Base-by-base conservation (phyloP, 2,329 filamentous ascomycete genomes). In the Apiospora pterosperma region DNA sequence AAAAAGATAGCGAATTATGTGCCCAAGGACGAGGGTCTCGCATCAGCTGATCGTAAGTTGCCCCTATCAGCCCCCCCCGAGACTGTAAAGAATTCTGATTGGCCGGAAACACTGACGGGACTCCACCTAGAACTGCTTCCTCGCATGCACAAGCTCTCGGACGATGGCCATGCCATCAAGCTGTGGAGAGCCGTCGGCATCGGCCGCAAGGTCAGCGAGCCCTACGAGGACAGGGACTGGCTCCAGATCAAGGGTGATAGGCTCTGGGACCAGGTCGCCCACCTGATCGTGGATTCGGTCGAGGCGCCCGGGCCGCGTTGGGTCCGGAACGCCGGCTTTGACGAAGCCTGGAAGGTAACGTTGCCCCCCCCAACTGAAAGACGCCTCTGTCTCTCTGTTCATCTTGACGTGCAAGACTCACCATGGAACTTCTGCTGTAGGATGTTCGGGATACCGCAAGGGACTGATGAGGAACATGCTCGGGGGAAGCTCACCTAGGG, bases 81-180 rank as follows among this genome's bases (percentile, higher is more conserved):
- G n/a, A n/a, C n/a, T n/a, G n/a, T n/a, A n/a, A n/a, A n/a, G 28
- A 42, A 11, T n/a, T 7, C 41, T 42, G 41, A 42, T 21, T 39
- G 36, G n/a, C n/a, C n/a, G n/a, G n/a, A n/a, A n/a, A n/a, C n/a
- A 39, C 36, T n/a, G 58, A 38, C 58, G n/a, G 21, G 28, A 12
- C n/a, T 21, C 23, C 36, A 61, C 66, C 12, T 41, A 76, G 81
- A 82, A 1, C 75, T 87, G 3, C 75, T 86, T 7, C 74, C 80
- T 1, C 77, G 82, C 11, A 74, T 88, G 21, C 80, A 82, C 65
- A 66, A 67, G 11, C 72, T 85, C 38, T 72, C 83, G 0, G 94
- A 97, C 69, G 93, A 97, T 76, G 93, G 94, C 0, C 95, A 98
- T 77, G 83, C 88, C 11, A 82, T 89, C 63, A 97, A 97, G 76